Evolutionary conservation across 768 basidiomycete genomes (phyloP), one percentile per base, ranked within the genome.

Genomic region (Pleurotus eryngii): DNA sequence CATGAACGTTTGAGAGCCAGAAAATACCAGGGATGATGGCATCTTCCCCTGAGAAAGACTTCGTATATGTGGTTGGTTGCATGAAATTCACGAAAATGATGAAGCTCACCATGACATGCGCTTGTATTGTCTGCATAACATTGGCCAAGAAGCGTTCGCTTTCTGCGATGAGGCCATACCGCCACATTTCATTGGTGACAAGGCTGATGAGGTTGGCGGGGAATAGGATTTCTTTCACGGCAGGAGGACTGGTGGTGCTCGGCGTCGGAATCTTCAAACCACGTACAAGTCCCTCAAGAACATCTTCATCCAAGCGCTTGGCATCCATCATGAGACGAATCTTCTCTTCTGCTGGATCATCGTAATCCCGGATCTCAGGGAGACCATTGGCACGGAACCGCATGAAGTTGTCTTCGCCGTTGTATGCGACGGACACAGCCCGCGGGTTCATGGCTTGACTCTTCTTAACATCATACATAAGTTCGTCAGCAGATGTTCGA

Each of bases 181-280:
- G 98, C 97, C 97, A 98, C 97, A 99, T 99, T 73, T 98, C 97
- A 71, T 99, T 99, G n/a, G 95, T 96, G 62, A 97, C 88, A 47
- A 98, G 76, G 68, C 91, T 93, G 73, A 99, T 98, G 59, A 99
- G 83, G 71, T 98, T 98, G 22, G 97, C 95, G 9, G 97, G 97
- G 87, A 99, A 99, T 42, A 99, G 80, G 55, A 99, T 95, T 71
- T 99, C 97, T 73, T 98, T 98, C 60, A 93, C 87, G 17, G 89
- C 86, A n/a, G 95, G 91, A 1, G 95, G 91, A 66, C 90, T 96
- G 46, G 89, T 89, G 45, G 92, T 76, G 66, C 88, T 95, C 0
- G 96, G 93, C 24, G 87, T 82, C 30, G 95, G 94, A 55, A 98
- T 95, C 77, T 95, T 97, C 64, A 99, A 75, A 39, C 92, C 88